Percentiles rank a stretch among this genome's conserved stretches.
Evolutionary conservation across 1,284 basidiomycete species (phyloP).

Genomic region (Ganoderma meredithae): DNA sequence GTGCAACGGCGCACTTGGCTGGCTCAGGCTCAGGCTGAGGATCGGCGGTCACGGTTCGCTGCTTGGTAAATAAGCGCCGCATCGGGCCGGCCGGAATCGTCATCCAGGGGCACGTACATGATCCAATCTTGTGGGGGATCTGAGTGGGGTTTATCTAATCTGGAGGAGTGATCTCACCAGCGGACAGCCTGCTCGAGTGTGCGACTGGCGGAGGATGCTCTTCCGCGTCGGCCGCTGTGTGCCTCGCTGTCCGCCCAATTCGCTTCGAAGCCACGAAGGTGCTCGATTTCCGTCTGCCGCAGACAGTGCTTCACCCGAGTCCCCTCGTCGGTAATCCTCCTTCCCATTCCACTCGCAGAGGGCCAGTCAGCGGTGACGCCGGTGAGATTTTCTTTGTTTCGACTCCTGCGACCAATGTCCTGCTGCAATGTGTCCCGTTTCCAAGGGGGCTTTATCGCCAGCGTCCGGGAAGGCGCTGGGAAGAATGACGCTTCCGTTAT

Average conservation of each 20-base stretch:
- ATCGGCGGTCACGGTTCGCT: background rate
- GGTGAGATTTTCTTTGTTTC: background rate
- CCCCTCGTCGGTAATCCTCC: background rate
- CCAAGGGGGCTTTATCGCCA: background rate
- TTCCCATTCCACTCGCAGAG: background rate
- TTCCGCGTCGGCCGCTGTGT: background rate
- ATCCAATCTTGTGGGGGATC: background rate
- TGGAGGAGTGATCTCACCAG: background rate
- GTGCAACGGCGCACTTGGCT: no score
- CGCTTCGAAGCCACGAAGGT: background rate
- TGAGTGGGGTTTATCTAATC: background rate
- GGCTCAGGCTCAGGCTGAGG: background rate
- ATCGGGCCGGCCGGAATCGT: background rate
- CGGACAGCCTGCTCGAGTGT: background rate
- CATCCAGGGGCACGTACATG: background rate
- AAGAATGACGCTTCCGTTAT: background rate
- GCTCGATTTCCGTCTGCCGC: slow-evolving; percentile 2
- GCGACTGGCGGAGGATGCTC: background rate
- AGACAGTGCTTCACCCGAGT: background rate
- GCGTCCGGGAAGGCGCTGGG: background rate
- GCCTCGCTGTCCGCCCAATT: background rate
- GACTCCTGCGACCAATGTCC: background rate
- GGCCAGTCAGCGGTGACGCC: background rate
- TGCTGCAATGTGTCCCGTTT: background rate
- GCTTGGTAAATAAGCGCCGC: background rate